Base-by-base conservation (phyloP, 1,284 basidiomycete genomes). In the Rhodofomes roseus region DNA sequence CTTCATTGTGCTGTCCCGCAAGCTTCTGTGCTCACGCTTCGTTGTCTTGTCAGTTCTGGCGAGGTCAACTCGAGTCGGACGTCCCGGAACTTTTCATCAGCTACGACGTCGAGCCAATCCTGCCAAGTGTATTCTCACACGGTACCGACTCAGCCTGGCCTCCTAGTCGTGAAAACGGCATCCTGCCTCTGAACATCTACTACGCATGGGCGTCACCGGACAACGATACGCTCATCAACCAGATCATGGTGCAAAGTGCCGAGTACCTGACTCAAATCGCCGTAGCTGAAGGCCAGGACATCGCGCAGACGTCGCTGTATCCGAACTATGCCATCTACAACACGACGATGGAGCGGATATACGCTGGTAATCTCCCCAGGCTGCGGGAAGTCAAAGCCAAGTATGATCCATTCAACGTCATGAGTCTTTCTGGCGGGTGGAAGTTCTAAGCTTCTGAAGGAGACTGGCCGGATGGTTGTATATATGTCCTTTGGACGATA, bases 361-460 rank as follows among this genome's bases (percentile, higher is more conserved):
- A 83, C 62, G 83, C 83, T 3, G 67, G 55, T n/a, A 84, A 84
- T 63, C 50, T 84, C 11, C 64, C 67, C 5, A 68, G 63, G 52
- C 62, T 86, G 62, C 62, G 68, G 56, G 64, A 56, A 12, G 68
- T 84, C 23, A 82, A 79, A 68, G 67, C 63, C 11, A 58, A 59
- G 53, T 75, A 80, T 56, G 85, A 87, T 61, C 83, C 82, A 0
- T 55, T 66, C 8, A 76, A 81, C 59, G 73, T 85, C 27, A 87
- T 87, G 83, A 76, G 72, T 12, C 77, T 85, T n/a, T 75, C 83
- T 16, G 85, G 84, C 5, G 85, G 84, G 2, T 85, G 69, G 67
- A 76, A 76, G 66, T 65, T 74, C 46, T 65, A 57, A 64, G 2
- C 4, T 3, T 5, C 12, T 3, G 36, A 11, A 34, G 31, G 31